Evolutionary conservation across 768 basidiomycete genomes (phyloP), one percentile per base, ranked within the genome.

Genomic region (Lactarius vividus): DNA sequence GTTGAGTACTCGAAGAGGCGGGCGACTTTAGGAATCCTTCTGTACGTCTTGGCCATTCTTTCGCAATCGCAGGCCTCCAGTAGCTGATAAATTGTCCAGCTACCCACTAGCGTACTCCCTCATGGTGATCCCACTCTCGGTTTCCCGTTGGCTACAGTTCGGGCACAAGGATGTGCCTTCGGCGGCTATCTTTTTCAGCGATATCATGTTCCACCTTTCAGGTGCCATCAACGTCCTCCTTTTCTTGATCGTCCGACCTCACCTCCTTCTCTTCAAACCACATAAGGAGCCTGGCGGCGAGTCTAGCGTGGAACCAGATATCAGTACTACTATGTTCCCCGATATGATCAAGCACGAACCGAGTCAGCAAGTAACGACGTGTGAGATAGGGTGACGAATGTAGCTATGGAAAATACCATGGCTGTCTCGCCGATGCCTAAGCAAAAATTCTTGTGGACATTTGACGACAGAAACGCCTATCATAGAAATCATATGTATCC

Each of bases 151-250:
- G 79, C 73, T 75, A 31, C 67, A 64, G 13, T 79, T 79, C 64
- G 44, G 63, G n/a, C 53, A 20, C n/a, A 62, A 57, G 8, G 1
- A 40, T 2, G 68, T 76, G 33, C 68, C 75, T 3, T 70, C 77
- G 2, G 74, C 74, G 15, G 74, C 75, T 33, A 79, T 73, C 11
- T 74, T 81, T 46, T 70, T 72, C 28, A 76, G 73, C 35, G 61
- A n/a, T n/a, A n/a, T n/a, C n/a, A n/a, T n/a, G n/a, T n/a, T n/a
- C n/a, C n/a, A n/a, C 7, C 77, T 81, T 60, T 79, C 77, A 44
- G 81, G 81, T 10, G 69, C 74, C 39, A 68, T 75, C 60, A 82
- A 81, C 60, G 80, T 80, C 16, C 44, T 78, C 23, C 74, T 82
- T 6, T 70, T 81, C 42, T 69, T 80, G 29, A 65, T 68, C 28